phyloP scores from a whole-genome alignment of 495 filamentous ascomycete genomes.

The Penicillium psychrofluorescens region DNA sequence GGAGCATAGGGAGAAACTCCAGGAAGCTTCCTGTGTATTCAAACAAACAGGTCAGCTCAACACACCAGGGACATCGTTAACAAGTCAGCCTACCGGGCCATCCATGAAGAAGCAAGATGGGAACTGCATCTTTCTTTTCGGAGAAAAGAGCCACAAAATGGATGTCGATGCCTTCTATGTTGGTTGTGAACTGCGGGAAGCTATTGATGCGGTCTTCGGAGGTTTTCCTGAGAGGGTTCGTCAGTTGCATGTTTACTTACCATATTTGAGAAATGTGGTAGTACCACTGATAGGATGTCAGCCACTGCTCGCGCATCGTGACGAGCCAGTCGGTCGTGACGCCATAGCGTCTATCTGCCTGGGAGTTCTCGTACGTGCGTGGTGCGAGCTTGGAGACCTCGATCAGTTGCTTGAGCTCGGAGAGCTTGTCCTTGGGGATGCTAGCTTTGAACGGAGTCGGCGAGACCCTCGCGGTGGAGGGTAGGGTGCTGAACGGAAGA shows the following conservation, averaged over 20 bases:
- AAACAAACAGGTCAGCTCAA: not conserved
- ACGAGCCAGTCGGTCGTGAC: constrained; percentile 50
- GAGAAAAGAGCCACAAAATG: constrained; percentile 62
- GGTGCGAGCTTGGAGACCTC: constrained; percentile 45
- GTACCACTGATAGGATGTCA: constrained; percentile 38
- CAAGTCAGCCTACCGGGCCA: constrained; percentile 43
- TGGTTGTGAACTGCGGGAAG: constrained; percentile 53
- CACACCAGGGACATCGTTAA: not conserved
- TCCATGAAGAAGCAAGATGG: constrained; percentile 53
- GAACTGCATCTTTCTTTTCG: constrained; percentile 48
- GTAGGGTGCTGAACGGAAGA: constrained; percentile 19
- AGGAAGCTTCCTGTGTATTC: constrained; percentile 40
- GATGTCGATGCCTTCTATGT: constrained; percentile 42
- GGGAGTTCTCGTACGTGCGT: constrained; percentile 41
- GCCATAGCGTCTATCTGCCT: constrained; percentile 42
- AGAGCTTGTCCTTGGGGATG: constrained; percentile 38
- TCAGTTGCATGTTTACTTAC: not conserved
- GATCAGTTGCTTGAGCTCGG: constrained; percentile 42
- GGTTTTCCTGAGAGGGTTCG: constrained; percentile 29
- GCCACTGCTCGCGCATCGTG: constrained; percentile 47
- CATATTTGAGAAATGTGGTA: not conserved
- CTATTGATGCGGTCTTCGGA: constrained; percentile 52
- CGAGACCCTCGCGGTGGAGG: constrained; percentile 13
- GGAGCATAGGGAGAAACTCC: constrained; percentile 47
- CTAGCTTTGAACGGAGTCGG: constrained; percentile 32